phyloP scores from a whole-genome alignment of 768 basidiomycete genomes.

The Rhodotorula kratochvilovae region DNA sequence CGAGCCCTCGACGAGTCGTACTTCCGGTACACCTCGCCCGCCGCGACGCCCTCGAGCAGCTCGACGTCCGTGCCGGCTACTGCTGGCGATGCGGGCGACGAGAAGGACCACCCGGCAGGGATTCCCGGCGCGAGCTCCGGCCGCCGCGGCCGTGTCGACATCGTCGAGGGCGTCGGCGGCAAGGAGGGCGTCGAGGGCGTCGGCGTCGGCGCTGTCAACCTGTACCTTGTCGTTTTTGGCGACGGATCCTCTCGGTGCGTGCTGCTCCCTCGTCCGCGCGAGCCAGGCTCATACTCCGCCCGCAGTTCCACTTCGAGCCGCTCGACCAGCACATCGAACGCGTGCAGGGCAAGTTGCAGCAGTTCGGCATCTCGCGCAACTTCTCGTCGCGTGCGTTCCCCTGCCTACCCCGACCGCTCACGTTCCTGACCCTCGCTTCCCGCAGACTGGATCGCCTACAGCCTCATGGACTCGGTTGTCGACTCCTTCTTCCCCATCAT shows the following conservation, averaged over 20 bases:
- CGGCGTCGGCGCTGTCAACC: slow-evolving; percentile 66
- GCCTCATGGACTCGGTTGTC: slow-evolving; percentile 84
- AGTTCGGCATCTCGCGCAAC: slow-evolving; percentile 59
- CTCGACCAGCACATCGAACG: slow-evolving; percentile 78
- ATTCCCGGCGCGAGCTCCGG: slow-evolving; percentile 33
- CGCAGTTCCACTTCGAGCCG: slow-evolving; percentile 83
- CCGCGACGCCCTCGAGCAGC: background rate
- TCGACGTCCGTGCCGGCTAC: background rate
- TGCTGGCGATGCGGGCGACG: background rate
- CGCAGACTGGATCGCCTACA: slow-evolving; percentile 89
- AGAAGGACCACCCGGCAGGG: background rate
- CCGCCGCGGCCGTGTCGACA: slow-evolving; percentile 49
- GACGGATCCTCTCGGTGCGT: slow-evolving; percentile 62
- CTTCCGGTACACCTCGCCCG: slow-evolving; percentile 47
- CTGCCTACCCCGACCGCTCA: background rate
- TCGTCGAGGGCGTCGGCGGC: slow-evolving; percentile 51
- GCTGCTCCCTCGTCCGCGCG: background rate
- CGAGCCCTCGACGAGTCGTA: slow-evolving; percentile 65
- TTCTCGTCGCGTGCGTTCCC: slow-evolving; percentile 64
- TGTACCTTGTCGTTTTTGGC: slow-evolving; percentile 84
- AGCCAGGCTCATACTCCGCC: background rate
- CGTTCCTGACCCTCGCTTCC: background rate
- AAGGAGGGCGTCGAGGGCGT: slow-evolving; percentile 53
- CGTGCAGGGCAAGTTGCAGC: slow-evolving; percentile 65
- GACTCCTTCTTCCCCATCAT: slow-evolving; percentile 87